Percentiles rank a stretch among this genome's conserved stretches.
Evolutionary conservation across 495 filamentous ascomycete genomes (phyloP).

Genomic region (Tuber brumale): DNA sequence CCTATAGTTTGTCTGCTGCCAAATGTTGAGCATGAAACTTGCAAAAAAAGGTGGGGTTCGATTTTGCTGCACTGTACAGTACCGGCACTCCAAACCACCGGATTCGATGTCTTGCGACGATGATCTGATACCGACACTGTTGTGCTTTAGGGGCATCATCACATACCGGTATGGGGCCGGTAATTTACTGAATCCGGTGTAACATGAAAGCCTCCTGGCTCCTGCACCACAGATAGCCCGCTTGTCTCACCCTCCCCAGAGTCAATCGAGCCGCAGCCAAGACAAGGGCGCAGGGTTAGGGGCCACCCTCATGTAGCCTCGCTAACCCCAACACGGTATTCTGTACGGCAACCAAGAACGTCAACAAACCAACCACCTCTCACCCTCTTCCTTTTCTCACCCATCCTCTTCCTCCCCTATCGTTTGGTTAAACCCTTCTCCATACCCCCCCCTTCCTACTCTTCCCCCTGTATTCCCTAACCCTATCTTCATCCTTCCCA

Average conservation of each 20-base stretch:
- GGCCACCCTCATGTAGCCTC: not conserved
- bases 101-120: not conserved
- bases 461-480: not conserved
- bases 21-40: not conserved
- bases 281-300: not conserved
- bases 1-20: not conserved
- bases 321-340: not conserved
- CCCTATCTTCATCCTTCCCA: not conserved
- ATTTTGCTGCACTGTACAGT: not conserved
- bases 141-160: not conserved
- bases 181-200: not conserved
- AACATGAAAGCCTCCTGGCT: not conserved
- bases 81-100: not conserved
- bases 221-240: not conserved
- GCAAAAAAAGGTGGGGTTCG: not conserved
- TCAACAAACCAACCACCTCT: constrained; percentile 5
- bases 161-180: too few relatives aligned
- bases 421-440: not conserved
- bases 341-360: not conserved
- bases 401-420: not conserved
- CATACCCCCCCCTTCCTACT: not conserved
- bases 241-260: not conserved
- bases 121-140: too few relatives aligned
- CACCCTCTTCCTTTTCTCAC: not conserved
- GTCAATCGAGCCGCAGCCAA: not conserved